Conservation (phyloP, 1,284 basidiomycete species). For the Mycena sp. region DNA sequence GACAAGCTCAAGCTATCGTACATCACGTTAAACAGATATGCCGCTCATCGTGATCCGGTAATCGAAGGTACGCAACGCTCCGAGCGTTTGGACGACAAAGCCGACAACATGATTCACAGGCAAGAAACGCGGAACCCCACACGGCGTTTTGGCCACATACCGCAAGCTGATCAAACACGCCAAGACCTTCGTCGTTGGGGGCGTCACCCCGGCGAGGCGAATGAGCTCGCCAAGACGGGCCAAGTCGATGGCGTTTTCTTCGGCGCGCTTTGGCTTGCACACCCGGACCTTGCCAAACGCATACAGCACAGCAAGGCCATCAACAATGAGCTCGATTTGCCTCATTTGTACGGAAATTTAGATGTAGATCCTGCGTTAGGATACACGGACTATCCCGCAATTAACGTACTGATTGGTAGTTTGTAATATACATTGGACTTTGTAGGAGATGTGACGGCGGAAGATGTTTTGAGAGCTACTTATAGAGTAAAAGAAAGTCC, state of each 20-base stretch:
- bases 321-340: slow-evolving; percentile 41
- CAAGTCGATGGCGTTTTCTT: slow-evolving; percentile 45
- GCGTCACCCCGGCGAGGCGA: slow-evolving; percentile 46
- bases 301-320: slow-evolving; percentile 44
- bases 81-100: background rate
- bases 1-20: slow-evolving; percentile 49
- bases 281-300: slow-evolving; percentile 48
- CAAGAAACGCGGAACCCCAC: slow-evolving; percentile 38
- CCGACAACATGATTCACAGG: slow-evolving; percentile 27
- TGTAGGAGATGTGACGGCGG: too few relatives aligned
- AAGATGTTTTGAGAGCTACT: too few relatives aligned
- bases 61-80: slow-evolving; percentile 42
- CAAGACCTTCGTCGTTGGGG: slow-evolving; percentile 45
- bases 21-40: slow-evolving; percentile 46
- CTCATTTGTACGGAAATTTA: slow-evolving; percentile 39
- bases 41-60: slow-evolving; percentile 33
- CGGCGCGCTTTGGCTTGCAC: slow-evolving; percentile 44
- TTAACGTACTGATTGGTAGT: too few relatives aligned
- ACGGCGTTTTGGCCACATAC: slow-evolving; percentile 47
- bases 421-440: too few relatives aligned
- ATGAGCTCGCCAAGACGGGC: slow-evolving; percentile 37
- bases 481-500: too few relatives aligned
- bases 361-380: slow-evolving; percentile 37
- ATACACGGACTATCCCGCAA: slow-evolving; percentile 44
- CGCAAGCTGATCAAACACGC: slow-evolving; percentile 45